Evolutionary conservation across 2,329 filamentous ascomycete genomes (phyloP).

Genomic region (Coccinonectria pachysandricola): DNA sequence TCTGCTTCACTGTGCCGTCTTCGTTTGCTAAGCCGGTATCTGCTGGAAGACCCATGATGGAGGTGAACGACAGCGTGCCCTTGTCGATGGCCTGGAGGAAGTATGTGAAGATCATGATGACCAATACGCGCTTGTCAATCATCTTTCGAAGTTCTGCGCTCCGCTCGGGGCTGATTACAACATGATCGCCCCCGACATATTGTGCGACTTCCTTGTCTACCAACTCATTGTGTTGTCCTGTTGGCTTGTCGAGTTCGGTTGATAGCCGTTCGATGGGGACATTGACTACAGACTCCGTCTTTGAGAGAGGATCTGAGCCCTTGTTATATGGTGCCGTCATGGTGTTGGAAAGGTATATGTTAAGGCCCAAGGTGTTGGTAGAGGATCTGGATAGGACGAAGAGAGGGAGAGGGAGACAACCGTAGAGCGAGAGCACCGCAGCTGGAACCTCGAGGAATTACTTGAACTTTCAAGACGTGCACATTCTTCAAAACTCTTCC

Average conservation of each 20-base stretch:
- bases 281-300: no score
- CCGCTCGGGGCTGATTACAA: slow-evolving; percentile 50
- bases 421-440: no score
- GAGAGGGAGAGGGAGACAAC: no score
- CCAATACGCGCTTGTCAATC: slow-evolving; percentile 58
- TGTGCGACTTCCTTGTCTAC: slow-evolving; percentile 59
- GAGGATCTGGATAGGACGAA: no score
- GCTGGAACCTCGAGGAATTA: no score
- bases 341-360: no score
- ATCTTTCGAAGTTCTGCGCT: slow-evolving; percentile 49
- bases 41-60: slow-evolving; percentile 49
- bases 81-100: slow-evolving; percentile 63
- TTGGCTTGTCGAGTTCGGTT: slow-evolving; percentile 27
- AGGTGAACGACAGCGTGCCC: slow-evolving; percentile 53
- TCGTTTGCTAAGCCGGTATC: slow-evolving; percentile 37
- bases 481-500: no score
- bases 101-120: slow-evolving; percentile 64
- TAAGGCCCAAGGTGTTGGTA: no score
- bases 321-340: no score
- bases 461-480: no score
- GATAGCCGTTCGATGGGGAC: slow-evolving; percentile 18
- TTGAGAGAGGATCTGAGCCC: no score
- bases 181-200: slow-evolving; percentile 47
- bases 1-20: slow-evolving; percentile 16
- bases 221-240: slow-evolving; percentile 35